These are phyloP conservation scores for Beta vulgaris DNA, from an alignment of 148 eudicot species.

Conservation along the genomic window DNA sequence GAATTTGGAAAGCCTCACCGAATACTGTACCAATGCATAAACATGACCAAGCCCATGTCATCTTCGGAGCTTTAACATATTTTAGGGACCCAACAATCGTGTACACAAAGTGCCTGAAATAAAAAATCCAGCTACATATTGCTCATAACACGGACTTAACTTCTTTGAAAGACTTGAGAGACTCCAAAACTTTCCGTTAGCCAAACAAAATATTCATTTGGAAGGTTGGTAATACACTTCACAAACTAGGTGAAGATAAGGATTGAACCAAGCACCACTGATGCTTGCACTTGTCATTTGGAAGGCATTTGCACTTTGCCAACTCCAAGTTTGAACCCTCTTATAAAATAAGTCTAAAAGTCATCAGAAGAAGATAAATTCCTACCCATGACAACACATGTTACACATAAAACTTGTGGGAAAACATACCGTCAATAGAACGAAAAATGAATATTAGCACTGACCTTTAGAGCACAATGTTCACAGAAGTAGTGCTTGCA, in stretches of 20 bases:
- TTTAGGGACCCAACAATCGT: neutral
- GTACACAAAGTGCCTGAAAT: neutral
- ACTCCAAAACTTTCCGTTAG: neutral
- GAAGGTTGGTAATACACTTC: neutral
- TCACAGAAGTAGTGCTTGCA: constrained; percentile 95
- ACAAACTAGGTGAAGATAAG: neutral
- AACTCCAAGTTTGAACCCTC: neutral
- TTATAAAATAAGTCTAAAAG: neutral
- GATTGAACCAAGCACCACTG: neutral
- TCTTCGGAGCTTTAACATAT: neutral
- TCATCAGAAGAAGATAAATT: neutral
- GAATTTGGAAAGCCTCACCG: too few relatives aligned
- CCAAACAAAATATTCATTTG: neutral
- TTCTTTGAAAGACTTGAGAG: neutral
- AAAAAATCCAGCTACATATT: neutral
- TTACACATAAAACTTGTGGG: neutral
- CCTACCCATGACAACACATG: neutral
- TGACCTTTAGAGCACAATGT: constrained; percentile 85
- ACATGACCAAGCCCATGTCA: neutral
- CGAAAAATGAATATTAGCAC: constrained; percentile 1
- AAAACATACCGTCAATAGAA: neutral
- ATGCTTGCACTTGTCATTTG: too few relatives aligned
- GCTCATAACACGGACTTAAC: neutral
- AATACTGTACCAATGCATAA: neutral
- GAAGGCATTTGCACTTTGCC: too few relatives aligned